A percentile compares a stretch with the other conserved stretches of the same genome.
phyloP scores from a whole-genome alignment of 345 rosid genomes.

The Populus nigra region DNA sequence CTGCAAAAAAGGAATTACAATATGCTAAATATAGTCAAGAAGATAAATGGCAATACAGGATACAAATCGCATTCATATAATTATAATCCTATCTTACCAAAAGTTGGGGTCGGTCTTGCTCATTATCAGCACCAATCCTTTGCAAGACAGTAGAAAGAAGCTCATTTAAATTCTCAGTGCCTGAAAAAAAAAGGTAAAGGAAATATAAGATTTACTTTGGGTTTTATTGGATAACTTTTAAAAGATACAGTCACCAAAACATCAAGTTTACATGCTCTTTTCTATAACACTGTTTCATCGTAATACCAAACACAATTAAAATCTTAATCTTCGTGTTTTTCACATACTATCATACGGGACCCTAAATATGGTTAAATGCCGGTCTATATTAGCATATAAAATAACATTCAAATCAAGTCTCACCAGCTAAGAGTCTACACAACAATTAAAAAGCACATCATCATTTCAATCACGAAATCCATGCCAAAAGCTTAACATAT shows the following conservation, averaged over 20 bases:
- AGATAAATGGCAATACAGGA: neutral
- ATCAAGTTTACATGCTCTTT: neutral
- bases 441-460: no score
- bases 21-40: neutral
- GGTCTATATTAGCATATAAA: no score
- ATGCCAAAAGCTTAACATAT: no score
- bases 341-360: no score
- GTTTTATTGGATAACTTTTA: neutral
- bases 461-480: no score
- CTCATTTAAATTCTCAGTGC: constrained; percentile 70
- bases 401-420: no score
- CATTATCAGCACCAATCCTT: constrained; percentile 54
- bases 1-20: constrained; percentile 21
- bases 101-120: constrained; percentile 55
- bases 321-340: no score
- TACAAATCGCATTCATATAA: neutral
- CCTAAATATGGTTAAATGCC: no score
- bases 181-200: constrained; percentile 21
- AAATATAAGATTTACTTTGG: neutral
- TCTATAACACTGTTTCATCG: no score
- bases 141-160: constrained; percentile 60
- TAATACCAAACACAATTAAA: no score
- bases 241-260: neutral
- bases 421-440: no score
- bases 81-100: constrained; percentile 46